Evolutionary conservation across 2,329 filamentous ascomycete species (phyloP).

Genomic region (Apiospora hydei): DNA sequence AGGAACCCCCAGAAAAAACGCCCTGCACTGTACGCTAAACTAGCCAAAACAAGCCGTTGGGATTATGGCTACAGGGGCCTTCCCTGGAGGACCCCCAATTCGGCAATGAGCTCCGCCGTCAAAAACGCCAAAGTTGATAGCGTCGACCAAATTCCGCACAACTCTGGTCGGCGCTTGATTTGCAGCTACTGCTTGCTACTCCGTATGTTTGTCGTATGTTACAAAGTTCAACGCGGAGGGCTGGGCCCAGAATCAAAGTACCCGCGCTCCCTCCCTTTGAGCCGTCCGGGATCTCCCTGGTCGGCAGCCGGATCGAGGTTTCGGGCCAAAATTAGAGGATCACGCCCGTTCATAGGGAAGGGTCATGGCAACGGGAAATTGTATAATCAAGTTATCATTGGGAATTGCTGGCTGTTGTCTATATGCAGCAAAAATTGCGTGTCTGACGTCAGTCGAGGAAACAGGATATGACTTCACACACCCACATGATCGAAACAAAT

Average conservation of each 20-base stretch:
- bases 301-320: background rate
- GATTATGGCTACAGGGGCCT: background rate
- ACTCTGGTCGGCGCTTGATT: background rate
- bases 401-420: too few relatives aligned
- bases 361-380: background rate
- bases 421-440: background rate
- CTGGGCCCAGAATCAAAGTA: background rate
- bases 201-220: background rate
- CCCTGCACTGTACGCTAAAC: background rate
- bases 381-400: background rate
- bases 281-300: background rate
- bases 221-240: background rate
- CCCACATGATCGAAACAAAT: background rate
- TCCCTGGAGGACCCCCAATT: background rate
- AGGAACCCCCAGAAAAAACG: background rate
- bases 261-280: background rate
- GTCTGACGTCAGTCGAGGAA: background rate
- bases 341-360: background rate
- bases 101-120: background rate
- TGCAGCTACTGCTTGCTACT: background rate
- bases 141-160: background rate
- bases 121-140: background rate
- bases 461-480: background rate
- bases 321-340: background rate
- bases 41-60: background rate